Evolutionary conservation across 352 stramenopile genomes (phyloP).

Genomic region (Globisporangium alternatum): DNA sequence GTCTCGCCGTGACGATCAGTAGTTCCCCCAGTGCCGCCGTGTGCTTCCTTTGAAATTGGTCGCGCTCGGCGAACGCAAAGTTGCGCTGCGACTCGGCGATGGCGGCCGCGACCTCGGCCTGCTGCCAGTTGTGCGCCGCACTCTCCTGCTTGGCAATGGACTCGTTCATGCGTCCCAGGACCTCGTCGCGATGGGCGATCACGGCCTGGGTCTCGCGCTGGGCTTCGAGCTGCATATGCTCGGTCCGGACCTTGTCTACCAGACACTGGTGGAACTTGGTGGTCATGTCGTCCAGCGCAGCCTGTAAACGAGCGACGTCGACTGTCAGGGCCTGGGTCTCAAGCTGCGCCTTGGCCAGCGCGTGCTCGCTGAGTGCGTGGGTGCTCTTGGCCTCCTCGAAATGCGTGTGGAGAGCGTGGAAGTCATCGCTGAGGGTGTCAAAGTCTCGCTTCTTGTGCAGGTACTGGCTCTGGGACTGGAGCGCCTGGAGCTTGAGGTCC

Average conservation of each 20-base stretch:
- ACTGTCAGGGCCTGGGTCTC: constrained; percentile 11
- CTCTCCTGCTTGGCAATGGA: constrained; percentile 45
- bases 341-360: constrained; percentile 6
- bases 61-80: constrained; percentile 54
- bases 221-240: constrained; percentile 26
- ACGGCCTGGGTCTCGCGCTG: constrained; percentile 28
- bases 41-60: constrained; percentile 45
- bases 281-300: constrained; percentile 15
- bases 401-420: constrained; percentile 31
- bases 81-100: constrained; percentile 71
- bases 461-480: constrained; percentile 24
- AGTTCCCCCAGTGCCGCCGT: constrained; percentile 43
- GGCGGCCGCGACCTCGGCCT: constrained; percentile 48
- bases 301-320: constrained; percentile 14
- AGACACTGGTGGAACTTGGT: constrained; percentile 22
- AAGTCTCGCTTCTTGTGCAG: constrained; percentile 24
- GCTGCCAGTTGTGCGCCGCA: constrained; percentile 45
- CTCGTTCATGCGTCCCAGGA: constrained; percentile 42
- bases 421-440: constrained; percentile 27
- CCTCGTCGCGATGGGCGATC: constrained; percentile 45
- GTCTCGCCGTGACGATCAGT: constrained; percentile 36
- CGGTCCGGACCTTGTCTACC: constrained; percentile 30
- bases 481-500: constrained; percentile 41
- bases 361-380: constrained; percentile 14
- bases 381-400: constrained; percentile 51